Percentiles rank a stretch among this genome's conserved stretches.
phyloP scores from a whole-genome alignment of 805 yeast genomes.

The Diddensiella transvaalensis region DNA sequence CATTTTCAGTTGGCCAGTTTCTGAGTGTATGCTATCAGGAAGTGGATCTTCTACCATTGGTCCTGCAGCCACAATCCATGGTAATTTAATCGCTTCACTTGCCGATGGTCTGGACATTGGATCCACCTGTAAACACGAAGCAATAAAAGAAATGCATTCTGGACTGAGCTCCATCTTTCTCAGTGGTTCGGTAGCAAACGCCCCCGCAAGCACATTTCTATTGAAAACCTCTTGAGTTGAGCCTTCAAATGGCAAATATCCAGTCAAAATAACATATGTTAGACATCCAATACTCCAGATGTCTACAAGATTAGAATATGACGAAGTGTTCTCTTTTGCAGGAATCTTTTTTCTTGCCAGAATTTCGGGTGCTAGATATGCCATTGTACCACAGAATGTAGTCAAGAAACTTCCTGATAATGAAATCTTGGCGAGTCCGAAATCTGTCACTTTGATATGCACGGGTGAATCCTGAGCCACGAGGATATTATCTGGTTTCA shows the following conservation, averaged over 20 bases:
- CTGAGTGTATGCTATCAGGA: background rate
- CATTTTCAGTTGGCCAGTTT: slow-evolving; percentile 2
- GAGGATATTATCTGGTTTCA: slow-evolving; percentile 93
- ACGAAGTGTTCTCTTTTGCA: slow-evolving; percentile 24
- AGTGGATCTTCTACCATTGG: slow-evolving; percentile 21
- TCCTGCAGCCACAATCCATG: slow-evolving; percentile 59
- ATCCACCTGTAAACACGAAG: slow-evolving; percentile 67
- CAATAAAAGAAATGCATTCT: slow-evolving; percentile 70
- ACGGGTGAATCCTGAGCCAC: slow-evolving; percentile 91
- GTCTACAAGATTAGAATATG: slow-evolving; percentile 84
- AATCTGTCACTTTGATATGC: slow-evolving; percentile 87
- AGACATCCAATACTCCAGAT: slow-evolving; percentile 98
- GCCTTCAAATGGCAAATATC: slow-evolving; percentile 93
- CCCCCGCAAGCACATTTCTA: slow-evolving; percentile 70
- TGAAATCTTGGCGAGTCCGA: slow-evolving; percentile 90
- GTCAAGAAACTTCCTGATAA: slow-evolving; percentile 83
- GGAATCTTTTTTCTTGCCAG: slow-evolving; percentile 33
- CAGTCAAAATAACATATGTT: slow-evolving; percentile 85
- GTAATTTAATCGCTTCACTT: slow-evolving; percentile 66
- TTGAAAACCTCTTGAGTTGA: slow-evolving; percentile 83
- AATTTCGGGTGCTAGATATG: slow-evolving; percentile 96
- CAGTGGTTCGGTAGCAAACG: slow-evolving; percentile 52
- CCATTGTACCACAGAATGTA: slow-evolving; percentile 96
- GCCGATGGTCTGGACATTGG: slow-evolving; percentile 75
- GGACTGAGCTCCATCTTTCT: slow-evolving; percentile 61